A percentile compares a stretch with the other conserved stretches of the same genome.
Conservation (phyloP, 2,329 filamentous ascomycete species). For the Zasmidium citrigriseum region DNA sequence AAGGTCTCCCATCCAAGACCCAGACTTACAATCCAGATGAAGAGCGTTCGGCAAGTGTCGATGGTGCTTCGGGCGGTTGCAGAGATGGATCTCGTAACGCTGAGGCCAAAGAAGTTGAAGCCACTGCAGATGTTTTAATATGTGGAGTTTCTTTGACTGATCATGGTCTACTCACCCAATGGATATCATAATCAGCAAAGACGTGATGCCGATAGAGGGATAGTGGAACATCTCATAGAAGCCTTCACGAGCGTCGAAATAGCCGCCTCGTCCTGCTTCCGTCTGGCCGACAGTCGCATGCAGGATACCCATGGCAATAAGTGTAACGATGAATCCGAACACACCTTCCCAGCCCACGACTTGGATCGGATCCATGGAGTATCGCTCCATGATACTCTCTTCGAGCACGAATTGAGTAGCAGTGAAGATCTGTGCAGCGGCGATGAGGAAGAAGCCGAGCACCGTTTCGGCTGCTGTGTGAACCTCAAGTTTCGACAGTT, state of each 20-base stretch:
- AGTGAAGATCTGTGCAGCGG: constrained; percentile 93
- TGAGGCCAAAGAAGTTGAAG: constrained; percentile 98
- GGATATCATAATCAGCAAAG: constrained; percentile 91
- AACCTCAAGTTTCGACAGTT: constrained; percentile 41
- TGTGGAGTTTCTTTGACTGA: neutral
- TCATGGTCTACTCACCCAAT: constrained; percentile 70
- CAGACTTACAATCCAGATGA: constrained; percentile 96
- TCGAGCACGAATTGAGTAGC: constrained; percentile 95
- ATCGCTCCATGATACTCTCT: constrained; percentile 84
- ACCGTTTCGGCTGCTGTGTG: constrained; percentile 68
- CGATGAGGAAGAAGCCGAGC: constrained; percentile 85
- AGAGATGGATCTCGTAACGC: constrained; percentile 84
- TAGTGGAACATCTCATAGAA: constrained; percentile 77
- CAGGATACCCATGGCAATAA: constrained; percentile 75
- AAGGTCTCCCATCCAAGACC: constrained; percentile 95
- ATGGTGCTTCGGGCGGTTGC: constrained; percentile 95
- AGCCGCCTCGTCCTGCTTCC: constrained; percentile 71
- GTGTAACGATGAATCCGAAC: constrained; percentile 82
- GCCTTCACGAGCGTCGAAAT: constrained; percentile 88
- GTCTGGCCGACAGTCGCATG: constrained; percentile 77
- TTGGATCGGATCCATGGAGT: constrained; percentile 78
- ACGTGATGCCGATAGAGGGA: constrained; percentile 70
- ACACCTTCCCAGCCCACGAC: constrained; percentile 96
- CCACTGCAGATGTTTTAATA: constrained; percentile 57
- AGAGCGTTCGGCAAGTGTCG: constrained; percentile 93